A percentile compares a stretch with the other conserved stretches of the same genome.
phyloP scores from a whole-genome alignment of 768 basidiomycete species.

The Sarcodon aspratus region DNA sequence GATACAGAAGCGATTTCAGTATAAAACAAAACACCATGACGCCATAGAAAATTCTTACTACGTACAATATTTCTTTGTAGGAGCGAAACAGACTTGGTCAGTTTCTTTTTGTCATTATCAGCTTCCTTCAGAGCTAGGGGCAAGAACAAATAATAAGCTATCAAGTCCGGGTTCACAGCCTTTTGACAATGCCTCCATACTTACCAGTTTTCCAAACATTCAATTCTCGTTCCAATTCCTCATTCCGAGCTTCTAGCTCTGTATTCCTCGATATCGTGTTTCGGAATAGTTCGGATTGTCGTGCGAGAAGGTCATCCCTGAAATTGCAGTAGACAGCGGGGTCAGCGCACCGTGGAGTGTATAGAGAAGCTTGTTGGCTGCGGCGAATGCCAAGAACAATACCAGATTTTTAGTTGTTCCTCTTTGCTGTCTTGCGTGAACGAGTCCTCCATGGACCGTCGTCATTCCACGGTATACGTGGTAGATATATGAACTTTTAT shows the following conservation, averaged over 20 bases:
- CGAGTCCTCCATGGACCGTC: no score
- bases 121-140: constrained; percentile 18
- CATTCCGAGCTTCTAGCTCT: constrained; percentile 17
- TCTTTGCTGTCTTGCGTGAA: background rate
- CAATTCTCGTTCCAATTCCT: constrained; percentile 28
- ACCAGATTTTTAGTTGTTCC: background rate
- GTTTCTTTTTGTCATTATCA: constrained; percentile 20
- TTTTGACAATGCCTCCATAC: background rate
- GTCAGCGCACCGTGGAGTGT: background rate
- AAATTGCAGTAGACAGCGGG: background rate
- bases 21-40: no score
- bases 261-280: constrained; percentile 20
- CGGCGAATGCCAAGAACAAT: background rate
- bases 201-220: constrained; percentile 25
- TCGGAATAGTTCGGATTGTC: constrained; percentile 18
- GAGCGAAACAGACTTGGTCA: constrained; percentile 10
- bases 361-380: no score
- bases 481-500: no score
- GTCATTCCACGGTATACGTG: no score
- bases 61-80: background rate
- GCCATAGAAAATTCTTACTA: background rate
- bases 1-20: background rate
- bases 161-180: background rate
- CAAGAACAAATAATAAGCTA: background rate
- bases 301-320: background rate